Conservation (phyloP, 1,284 basidiomycete genomes). For the Malassezia dermatis region DNA sequence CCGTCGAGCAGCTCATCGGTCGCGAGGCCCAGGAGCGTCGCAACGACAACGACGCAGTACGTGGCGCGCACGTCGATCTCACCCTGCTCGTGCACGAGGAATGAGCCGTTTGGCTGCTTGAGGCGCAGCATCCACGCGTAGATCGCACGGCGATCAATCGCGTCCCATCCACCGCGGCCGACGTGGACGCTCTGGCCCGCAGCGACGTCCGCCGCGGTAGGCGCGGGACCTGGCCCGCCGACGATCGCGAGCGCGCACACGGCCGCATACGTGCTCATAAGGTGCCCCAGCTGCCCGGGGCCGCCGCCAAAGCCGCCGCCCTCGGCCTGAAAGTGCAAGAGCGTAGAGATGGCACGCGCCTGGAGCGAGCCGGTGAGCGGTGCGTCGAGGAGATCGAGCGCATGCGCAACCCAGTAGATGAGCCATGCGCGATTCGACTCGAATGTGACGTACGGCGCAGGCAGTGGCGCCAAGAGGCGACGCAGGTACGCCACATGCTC, state of each 20-base stretch:
- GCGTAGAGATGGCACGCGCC: slow-evolving; percentile 35
- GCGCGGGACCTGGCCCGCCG: slow-evolving; percentile 54
- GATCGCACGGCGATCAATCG: slow-evolving; percentile 53
- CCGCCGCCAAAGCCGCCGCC: slow-evolving; percentile 82
- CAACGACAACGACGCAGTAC: slow-evolving; percentile 65
- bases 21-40: slow-evolving; percentile 64
- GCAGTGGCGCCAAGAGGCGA: slow-evolving; percentile 35
- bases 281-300: slow-evolving; percentile 73
- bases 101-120: slow-evolving; percentile 88
- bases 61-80: slow-evolving; percentile 85
- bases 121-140: slow-evolving; percentile 84
- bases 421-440: slow-evolving; percentile 46
- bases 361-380: slow-evolving; percentile 24
- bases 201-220: slow-evolving; percentile 23
- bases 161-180: slow-evolving; percentile 46
- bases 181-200: slow-evolving; percentile 54
- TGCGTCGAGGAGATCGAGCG: slow-evolving; percentile 33
- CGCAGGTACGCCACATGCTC: slow-evolving; percentile 35
- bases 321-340: slow-evolving; percentile 37
- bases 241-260: slow-evolving; percentile 73
- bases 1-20: slow-evolving; percentile 69
- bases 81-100: slow-evolving; percentile 72
- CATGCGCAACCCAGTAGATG: slow-evolving; percentile 43
- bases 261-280: slow-evolving; percentile 81
- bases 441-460: slow-evolving; percentile 35